A percentile compares a stretch with the other conserved stretches of the same genome.
Conservation (phyloP, 2,329 filamentous ascomycete genomes). For the Alternaria tenuissima region DNA sequence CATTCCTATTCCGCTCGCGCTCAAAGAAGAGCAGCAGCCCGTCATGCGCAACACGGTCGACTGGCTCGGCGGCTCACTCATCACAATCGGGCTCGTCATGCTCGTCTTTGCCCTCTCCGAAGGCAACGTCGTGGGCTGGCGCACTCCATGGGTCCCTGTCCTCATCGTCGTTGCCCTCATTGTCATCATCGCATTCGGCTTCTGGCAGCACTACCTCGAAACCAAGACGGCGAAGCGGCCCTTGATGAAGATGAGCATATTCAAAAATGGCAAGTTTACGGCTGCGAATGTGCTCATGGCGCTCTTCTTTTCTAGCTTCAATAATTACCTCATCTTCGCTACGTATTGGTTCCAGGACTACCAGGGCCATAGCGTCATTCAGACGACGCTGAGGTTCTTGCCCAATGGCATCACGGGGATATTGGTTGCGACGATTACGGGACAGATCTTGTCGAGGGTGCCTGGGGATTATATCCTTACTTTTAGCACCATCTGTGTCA, state of each 20-base stretch:
- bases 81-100: slow-evolving; percentile 69
- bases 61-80: slow-evolving; percentile 70
- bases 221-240: slow-evolving; percentile 60
- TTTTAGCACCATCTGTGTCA: slow-evolving; percentile 65
- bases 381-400: slow-evolving; percentile 74
- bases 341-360: slow-evolving; percentile 77
- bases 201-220: slow-evolving; percentile 70
- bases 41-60: slow-evolving; percentile 63
- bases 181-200: slow-evolving; percentile 64
- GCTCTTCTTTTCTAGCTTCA: slow-evolving; percentile 73
- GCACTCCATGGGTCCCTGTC: slow-evolving; percentile 67
- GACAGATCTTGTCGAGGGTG: slow-evolving; percentile 55
- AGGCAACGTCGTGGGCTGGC: slow-evolving; percentile 74
- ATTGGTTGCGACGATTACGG: slow-evolving; percentile 63
- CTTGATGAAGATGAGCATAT: slow-evolving; percentile 73
- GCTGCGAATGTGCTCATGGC: slow-evolving; percentile 71
- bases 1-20: slow-evolving; percentile 62
- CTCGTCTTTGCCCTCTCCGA: slow-evolving; percentile 73
- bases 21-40: slow-evolving; percentile 29
- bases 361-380: slow-evolving; percentile 67
- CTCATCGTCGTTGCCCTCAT: slow-evolving; percentile 67
- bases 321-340: slow-evolving; percentile 71
- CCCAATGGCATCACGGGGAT: slow-evolving; percentile 70
- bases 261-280: slow-evolving; percentile 66
- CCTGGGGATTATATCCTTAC: slow-evolving; percentile 66